Base-by-base conservation (phyloP, 345 rosid species). In the Gossypium turneri region DNA sequence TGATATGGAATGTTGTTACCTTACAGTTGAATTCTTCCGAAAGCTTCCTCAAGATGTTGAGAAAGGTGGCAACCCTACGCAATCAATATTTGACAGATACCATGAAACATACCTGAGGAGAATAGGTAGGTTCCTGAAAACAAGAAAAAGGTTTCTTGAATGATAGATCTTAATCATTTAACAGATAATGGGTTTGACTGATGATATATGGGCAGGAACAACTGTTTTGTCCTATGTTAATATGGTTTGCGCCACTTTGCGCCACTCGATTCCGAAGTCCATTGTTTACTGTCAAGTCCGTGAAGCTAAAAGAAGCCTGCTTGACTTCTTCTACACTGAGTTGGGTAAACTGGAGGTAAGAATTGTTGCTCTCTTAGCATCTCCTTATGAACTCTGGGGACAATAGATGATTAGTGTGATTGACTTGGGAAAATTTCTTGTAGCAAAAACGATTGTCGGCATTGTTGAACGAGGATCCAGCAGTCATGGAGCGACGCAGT, bases 31-130 rank as follows among this genome's bases (percentile, higher is more conserved):
- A 80, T 95, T 89, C 85, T 95, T 95, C 85, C 86, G 99, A 80
- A 95, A 89, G 83, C 97, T 95, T 84, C 99, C 99, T 55, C 98
- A 91, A 82, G 99, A 95, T 89, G 87, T 86, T n/a, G 99, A 95
- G 79, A 95, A 90, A 87, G 99, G 99, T 56, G 98, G 99, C 79
- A 95, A 91, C 84, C 97, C 98, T 16, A 90, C 98, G 5, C 97
- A 90, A 66, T 95, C 99, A 24, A 88, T 95, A 76, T 95, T 91
- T 41, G 99, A 95, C 79, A 87, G 99, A 82, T 95, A 95, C 81
- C 91, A 91, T 11, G 99, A 95, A 48, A 47, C 90, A 0, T 93
- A 95, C 82, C 97, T 95, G 64, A 85, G 99, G 83, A 85, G 98
- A 79, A 91, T 95, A 41, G 99, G 99, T 93, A 80, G 84, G 90